Base-by-base conservation (phyloP, 2,329 filamentous ascomycete genomes). In the Xylaria multiplex region DNA sequence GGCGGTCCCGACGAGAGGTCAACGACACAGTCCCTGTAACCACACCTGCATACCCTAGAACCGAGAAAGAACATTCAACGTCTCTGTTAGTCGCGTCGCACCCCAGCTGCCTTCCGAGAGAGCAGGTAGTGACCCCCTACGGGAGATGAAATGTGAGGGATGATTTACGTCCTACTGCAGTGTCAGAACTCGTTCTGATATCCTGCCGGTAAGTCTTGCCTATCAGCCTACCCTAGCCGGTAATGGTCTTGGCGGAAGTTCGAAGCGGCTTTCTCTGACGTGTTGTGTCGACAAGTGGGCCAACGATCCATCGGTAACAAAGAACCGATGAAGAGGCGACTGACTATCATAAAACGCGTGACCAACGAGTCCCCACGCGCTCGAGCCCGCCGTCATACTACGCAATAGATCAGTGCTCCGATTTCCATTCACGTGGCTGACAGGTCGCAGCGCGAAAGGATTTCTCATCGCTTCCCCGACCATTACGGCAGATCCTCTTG, bases 181-280 rank as follows among this genome's bases (percentile, higher is more conserved):
- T 43, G 40, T 13, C 53, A 65, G 45, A 52, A 42, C n/a, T 16
- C 11, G 19, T 30, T 45, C 54, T 49, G 55, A 54, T 59, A 40
- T 48, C 55, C 46, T 64, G 35, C 48, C 61, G 59, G 52, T 22
- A 62, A 57, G 19, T 67, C 55, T 63, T 58, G 43, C 56, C 46
- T 49, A 27, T 49, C 65, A 61, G 30, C 46, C 43, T 37, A 43
- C 52, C n/a, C 56, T 19, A 48, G 65, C 40, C 27, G 27, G 46
- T 19, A 16, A 40, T 48, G 40, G 45, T 64, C 63, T 64, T 68
- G 66, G 66, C 63, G 60, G 63, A 56, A 68, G 52, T 54, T 62
- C 14, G 60, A 62, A 59, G 42, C 63, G 63, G 42, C 42, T 63
- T 50, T 50, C 43, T 57, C 11, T 35, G 35, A 9, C 22, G 22